Evolutionary conservation across 169 alveolate species (phyloP).

Genomic region (Plasmodium gonderi): DNA sequence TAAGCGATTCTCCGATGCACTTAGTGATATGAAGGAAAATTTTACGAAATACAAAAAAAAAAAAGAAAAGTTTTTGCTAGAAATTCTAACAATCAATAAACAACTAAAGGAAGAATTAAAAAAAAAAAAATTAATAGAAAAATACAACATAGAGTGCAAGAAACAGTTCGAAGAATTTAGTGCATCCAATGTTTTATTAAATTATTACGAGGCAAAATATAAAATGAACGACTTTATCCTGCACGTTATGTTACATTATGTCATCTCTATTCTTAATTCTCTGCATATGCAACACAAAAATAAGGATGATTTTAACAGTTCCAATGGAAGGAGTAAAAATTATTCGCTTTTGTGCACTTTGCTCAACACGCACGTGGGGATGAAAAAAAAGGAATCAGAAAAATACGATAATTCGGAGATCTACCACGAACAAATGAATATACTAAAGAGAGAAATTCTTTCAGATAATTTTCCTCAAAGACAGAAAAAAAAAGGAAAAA

Average conservation of each 20-base stretch:
- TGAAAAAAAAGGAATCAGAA: not conserved
- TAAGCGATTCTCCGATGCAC: slow-evolving; percentile 10
- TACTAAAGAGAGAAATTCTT: slow-evolving; percentile 1
- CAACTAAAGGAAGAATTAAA: slow-evolving; percentile 17
- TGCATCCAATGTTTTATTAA: slow-evolving; percentile 7
- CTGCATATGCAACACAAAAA: not conserved
- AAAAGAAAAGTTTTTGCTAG: slow-evolving; percentile 15
- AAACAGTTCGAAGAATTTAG: not conserved
- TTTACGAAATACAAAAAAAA: slow-evolving; percentile 34
- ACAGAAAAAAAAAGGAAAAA: not conserved
- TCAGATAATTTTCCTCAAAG: not conserved
- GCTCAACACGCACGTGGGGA: not conserved
- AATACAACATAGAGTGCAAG: slow-evolving; percentile 16
- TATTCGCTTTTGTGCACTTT: not conserved
- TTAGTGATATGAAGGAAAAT: slow-evolving; percentile 8
- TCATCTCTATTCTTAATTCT: not conserved
- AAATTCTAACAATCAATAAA: slow-evolving; percentile 27
- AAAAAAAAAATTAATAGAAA: slow-evolving; percentile 35
- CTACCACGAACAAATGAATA: not conserved
- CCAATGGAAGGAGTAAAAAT: not conserved
- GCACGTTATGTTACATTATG: not conserved
- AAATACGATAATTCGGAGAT: not conserved
- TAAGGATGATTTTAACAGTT: not conserved
- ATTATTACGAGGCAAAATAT: slow-evolving; percentile 46
- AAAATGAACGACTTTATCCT: slow-evolving; percentile 1